phyloP scores from a whole-genome alignment of 2,329 filamentous ascomycete species.

The Colletotrichum falcatum region DNA sequence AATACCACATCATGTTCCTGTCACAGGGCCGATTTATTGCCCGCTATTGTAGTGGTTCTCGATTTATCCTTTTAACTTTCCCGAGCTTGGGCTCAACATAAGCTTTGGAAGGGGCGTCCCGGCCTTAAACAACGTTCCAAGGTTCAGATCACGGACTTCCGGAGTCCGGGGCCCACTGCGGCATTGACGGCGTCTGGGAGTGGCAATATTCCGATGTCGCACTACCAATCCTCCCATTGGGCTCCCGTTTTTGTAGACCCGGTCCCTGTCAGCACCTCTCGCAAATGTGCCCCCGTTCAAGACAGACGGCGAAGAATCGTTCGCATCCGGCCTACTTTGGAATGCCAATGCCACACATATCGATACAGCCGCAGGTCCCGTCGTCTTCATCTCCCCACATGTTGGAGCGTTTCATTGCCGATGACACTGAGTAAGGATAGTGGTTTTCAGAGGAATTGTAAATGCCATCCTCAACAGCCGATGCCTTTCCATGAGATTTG shows the following conservation, averaged over 20 bases:
- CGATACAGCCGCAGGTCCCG: not conserved
- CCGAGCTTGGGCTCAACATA: not conserved
- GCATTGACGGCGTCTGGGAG: not conserved
- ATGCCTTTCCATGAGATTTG: not conserved
- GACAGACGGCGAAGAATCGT: not conserved
- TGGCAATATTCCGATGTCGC: not conserved
- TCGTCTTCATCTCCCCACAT: too few relatives aligned
- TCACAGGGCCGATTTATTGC: too few relatives aligned
- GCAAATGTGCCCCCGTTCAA: not conserved
- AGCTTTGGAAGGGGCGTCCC: not conserved
- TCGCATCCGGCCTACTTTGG: not conserved
- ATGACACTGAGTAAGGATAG: not conserved
- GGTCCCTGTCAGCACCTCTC: not conserved
- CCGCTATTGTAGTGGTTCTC: not conserved
- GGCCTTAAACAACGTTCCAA: not conserved
- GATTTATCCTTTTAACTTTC: not conserved
- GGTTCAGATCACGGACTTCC: constrained; percentile 15
- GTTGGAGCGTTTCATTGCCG: too few relatives aligned
- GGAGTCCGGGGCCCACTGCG: constrained; percentile 5
- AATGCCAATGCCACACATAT: not conserved
- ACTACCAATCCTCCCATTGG: not conserved
- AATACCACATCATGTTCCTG: not conserved
- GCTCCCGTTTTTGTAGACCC: not conserved
- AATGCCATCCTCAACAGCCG: not conserved
- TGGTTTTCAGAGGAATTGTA: not conserved